Percentiles rank a stretch among this genome's conserved stretches.
phyloP scores from a whole-genome alignment of 2,329 filamentous ascomycete genomes.

The Teratosphaeria nubilosa region DNA sequence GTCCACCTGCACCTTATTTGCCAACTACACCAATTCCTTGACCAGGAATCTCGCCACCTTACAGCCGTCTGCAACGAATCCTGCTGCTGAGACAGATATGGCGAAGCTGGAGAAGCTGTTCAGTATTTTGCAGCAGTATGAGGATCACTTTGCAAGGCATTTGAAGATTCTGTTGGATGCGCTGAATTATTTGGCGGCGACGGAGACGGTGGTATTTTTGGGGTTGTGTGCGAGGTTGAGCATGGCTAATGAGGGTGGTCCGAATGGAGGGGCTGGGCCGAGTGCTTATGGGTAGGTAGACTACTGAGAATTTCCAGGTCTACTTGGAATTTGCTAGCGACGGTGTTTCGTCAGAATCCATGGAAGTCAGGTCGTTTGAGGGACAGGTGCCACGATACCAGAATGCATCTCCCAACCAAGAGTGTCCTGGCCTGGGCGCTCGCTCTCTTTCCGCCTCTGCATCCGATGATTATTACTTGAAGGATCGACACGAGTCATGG shows the following conservation, averaged over 20 bases:
- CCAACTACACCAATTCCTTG: conserved; percentile 77
- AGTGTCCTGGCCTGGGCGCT: no score
- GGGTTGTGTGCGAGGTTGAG: conserved; percentile 76
- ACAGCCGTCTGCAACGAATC: conserved; percentile 72
- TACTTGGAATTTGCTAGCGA: neutral
- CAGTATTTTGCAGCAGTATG: conserved; percentile 83
- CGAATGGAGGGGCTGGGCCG: conserved; percentile 2
- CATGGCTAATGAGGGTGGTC: conserved; percentile 62
- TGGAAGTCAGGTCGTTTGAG: neutral
- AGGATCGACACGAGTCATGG: no score
- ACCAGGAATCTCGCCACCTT: conserved; percentile 62
- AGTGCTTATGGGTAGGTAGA: conserved; percentile 2
- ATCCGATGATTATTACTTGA: no score
- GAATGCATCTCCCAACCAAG: no score
- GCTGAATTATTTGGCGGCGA: conserved; percentile 93
- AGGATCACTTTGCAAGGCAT: conserved; percentile 84
- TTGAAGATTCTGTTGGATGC: conserved; percentile 89
- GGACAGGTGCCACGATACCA: no score
- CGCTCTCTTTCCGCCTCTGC: no score
- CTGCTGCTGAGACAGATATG: conserved; percentile 39
- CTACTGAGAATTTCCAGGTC: neutral
- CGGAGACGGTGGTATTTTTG: conserved; percentile 87
- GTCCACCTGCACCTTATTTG: conserved; percentile 91
- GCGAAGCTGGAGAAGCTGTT: conserved; percentile 63
- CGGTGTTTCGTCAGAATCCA: neutral